A percentile compares a stretch with the other conserved stretches of the same genome.
These are phyloP conservation scores for Xerocomus nothofagi DNA, from an alignment of 1,284 basidiomycete genomes.

Conservation along the genomic window DNA sequence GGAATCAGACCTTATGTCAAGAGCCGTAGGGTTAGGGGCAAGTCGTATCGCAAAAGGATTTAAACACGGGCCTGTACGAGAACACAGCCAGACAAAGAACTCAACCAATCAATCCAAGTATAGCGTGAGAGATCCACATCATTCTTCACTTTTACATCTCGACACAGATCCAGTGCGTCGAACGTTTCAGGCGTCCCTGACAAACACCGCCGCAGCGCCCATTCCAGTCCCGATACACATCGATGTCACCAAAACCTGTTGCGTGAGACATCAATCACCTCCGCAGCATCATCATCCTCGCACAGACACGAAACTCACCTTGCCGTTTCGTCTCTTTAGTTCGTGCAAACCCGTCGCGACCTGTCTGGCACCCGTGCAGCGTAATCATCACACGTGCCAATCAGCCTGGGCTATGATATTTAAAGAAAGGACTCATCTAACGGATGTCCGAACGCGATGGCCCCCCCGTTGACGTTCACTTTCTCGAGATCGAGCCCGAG, in stretches of 20 bases:
- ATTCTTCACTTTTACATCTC: no score
- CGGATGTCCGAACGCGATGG: conserved; percentile 84
- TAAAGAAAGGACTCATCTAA: conserved; percentile 70
- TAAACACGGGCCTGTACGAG: no score
- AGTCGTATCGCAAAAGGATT: no score
- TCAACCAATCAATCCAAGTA: no score
- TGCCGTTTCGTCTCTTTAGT: conserved; percentile 72
- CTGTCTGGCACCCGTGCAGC: conserved; percentile 86
- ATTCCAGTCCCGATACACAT: conserved; percentile 90
- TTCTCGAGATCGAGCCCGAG: conserved; percentile 70
- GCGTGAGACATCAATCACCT: conserved; percentile 1
- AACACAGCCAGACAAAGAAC: no score
- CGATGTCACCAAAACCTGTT: conserved; percentile 72
- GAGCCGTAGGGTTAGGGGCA: no score
- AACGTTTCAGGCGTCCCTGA: conserved; percentile 45
- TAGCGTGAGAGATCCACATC: no score
- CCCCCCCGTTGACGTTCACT: conserved; percentile 90
- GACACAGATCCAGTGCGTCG: not conserved
- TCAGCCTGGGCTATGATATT: conserved; percentile 23
- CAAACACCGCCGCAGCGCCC: conserved; percentile 80
- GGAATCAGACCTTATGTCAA: no score
- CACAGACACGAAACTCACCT: conserved; percentile 48
- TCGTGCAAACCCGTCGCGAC: conserved; percentile 88
- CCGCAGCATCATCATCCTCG: not conserved
- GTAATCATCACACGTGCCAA: conserved; percentile 39